These are phyloP conservation scores for Grosmannia penicillata DNA, from an alignment of 2,329 filamentous ascomycete genomes.

Conservation along the genomic window DNA sequence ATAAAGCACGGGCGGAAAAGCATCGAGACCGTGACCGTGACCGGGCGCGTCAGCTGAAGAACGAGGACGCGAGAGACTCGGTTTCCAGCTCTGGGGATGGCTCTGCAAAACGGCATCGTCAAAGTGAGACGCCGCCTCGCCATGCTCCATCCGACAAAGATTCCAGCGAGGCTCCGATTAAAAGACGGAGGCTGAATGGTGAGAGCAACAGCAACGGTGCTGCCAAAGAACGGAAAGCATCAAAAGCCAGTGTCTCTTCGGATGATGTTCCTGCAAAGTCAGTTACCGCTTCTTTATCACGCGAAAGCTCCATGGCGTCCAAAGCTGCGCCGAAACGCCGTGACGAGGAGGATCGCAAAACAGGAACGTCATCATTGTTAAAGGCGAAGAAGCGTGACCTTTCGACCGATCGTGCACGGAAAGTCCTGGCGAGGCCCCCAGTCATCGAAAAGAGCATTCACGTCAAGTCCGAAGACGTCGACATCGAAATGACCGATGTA, in stretches of 20 bases:
- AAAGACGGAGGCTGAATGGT: conserved; percentile 41
- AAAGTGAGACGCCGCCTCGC: conserved; percentile 42
- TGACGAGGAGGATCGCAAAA: conserved; percentile 26
- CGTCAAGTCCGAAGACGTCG: conserved; percentile 41
- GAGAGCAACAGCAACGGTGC: conserved; percentile 17
- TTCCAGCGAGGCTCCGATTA: conserved; percentile 32
- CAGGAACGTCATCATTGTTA: conserved; percentile 12
- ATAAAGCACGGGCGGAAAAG: conserved; percentile 38
- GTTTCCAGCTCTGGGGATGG: conserved; percentile 34
- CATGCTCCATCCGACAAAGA: conserved; percentile 39
- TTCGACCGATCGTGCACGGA: conserved; percentile 21
- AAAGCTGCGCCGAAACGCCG: conserved; percentile 23
- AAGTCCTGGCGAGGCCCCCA: conserved; percentile 24
- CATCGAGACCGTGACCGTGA: conserved; percentile 46
- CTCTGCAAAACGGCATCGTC: conserved; percentile 41
- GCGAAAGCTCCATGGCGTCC: conserved; percentile 14
- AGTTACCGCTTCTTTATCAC: neutral
- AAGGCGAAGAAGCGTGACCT: conserved; percentile 23
- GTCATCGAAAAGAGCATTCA: conserved; percentile 35
- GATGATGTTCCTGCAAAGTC: conserved; percentile 31
- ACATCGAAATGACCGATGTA: conserved; percentile 40
- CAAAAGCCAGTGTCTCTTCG: conserved; percentile 26
- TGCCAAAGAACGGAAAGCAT: conserved; percentile 29
- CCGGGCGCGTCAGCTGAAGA: conserved; percentile 44
- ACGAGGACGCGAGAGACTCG: conserved; percentile 44